Evolutionary conservation across 2,329 filamentous ascomycete species (phyloP).

Genomic region (Kalaharituber pfeilii): DNA sequence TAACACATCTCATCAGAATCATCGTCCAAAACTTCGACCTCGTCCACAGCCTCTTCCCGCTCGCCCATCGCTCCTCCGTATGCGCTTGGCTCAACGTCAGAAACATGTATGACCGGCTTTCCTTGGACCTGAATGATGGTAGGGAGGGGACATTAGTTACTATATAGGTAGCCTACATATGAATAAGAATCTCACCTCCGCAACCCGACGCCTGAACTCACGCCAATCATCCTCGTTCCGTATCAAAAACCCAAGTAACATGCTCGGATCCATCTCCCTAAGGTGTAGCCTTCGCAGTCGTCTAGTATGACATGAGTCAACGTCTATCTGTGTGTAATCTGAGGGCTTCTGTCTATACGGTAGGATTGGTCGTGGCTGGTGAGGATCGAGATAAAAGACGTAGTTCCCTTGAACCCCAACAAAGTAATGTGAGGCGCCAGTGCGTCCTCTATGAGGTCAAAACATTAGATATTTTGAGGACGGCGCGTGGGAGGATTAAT

Average conservation of each 20-base stretch:
- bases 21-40: slow-evolving; percentile 78
- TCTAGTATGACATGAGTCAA: slow-evolving; percentile 73
- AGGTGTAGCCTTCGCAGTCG: slow-evolving; percentile 68
- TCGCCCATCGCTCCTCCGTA: slow-evolving; percentile 37
- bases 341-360: slow-evolving; percentile 36
- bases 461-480: not conserved
- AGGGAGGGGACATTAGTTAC: not conserved
- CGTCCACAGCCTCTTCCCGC: slow-evolving; percentile 60
- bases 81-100: slow-evolving; percentile 47
- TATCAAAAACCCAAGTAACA: slow-evolving; percentile 89
- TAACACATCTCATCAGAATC: slow-evolving; percentile 33
- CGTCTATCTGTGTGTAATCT: slow-evolving; percentile 51
- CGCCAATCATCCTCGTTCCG: slow-evolving; percentile 66
- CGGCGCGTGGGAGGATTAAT: not conserved
- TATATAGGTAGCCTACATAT: not conserved
- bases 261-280: slow-evolving; percentile 90
- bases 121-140: slow-evolving; percentile 57
- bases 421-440: slow-evolving; percentile 73
- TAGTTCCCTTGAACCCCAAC: slow-evolving; percentile 54
- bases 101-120: slow-evolving; percentile 72
- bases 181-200: slow-evolving; percentile 23
- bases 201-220: slow-evolving; percentile 61
- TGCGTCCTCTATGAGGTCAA: slow-evolving; percentile 49
- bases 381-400: slow-evolving; percentile 91
- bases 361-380: slow-evolving; percentile 62